Evolutionary conservation across 2,329 filamentous ascomycete genomes (phyloP), one percentile per base, ranked within the genome.

Genomic region (Cercospora sp.): DNA sequence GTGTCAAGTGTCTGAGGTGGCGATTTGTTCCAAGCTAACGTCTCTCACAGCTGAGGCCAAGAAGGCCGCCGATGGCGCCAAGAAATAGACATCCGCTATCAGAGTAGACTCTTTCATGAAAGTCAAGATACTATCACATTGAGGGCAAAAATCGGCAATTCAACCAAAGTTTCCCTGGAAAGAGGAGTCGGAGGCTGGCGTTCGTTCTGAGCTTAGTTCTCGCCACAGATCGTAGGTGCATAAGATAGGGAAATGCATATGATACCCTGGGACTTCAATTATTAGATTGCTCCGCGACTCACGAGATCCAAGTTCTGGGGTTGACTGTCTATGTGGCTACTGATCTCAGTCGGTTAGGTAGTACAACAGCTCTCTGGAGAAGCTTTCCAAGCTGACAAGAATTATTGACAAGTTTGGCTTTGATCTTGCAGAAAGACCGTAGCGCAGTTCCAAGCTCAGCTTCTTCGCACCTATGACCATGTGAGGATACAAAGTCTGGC

Each of bases 31-130:
- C 4, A 26, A 18, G 36, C 62, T 64, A 10, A 64, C 33, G 18
- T 1, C 13, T 58, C 16, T n/a, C 51, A 13, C 51, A 64, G 62
- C 62, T 57, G 62, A 64, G 51, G 62, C 62, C n/a, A 64, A 64
- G 51, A 64, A 64, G 53, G 51, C 62, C n/a, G 62, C 62, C 8
- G 62, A 64, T 20, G 62, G 30, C 33, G 51, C 48, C 48, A 64
- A 64, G 62, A 64, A 64, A 28, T 64, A 64, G 23, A 51, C 18
- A 20, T 13, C 2, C 20, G 20, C 10, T 3, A 23, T n/a, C 18
- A 51, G 45, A 51, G 18, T 5, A 45, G n/a, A 13, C 8, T 5
- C 45, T 53, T 16, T 53, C 23, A 28, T 20, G 28, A 33, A 18
- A 18, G 55, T 5, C 2, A 13, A 58, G n/a, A 6, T 33, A 23